Evolutionary conservation across 2,329 filamentous ascomycete species (phyloP).

Genomic region (Alternaria sp.): DNA sequence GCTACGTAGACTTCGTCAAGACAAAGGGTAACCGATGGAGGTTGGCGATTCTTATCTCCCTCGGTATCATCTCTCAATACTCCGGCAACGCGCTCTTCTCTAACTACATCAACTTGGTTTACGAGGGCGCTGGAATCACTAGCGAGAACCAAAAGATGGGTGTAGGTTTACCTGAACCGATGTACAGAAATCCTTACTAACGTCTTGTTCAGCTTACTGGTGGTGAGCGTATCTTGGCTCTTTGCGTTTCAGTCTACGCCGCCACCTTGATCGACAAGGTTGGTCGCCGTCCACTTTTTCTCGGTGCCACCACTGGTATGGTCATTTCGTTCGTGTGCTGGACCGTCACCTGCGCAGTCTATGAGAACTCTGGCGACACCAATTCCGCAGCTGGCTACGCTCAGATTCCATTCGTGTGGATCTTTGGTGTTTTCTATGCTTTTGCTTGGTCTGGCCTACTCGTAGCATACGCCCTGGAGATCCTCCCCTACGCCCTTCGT

Average conservation of each 20-base stretch:
- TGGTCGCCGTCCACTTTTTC: slow-evolving; percentile 66
- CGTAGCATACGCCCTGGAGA: slow-evolving; percentile 62
- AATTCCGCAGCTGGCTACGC: slow-evolving; percentile 53
- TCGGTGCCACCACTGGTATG: slow-evolving; percentile 53
- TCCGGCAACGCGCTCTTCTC: slow-evolving; percentile 72
- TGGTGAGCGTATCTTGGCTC: slow-evolving; percentile 67
- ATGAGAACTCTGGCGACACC: slow-evolving; percentile 40
- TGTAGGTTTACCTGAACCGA: slow-evolving; percentile 47
- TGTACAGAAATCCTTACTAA: slow-evolving; percentile 6
- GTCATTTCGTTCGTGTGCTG: slow-evolving; percentile 47
- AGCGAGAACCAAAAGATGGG: slow-evolving; percentile 49
- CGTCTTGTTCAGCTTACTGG: slow-evolving; percentile 34
- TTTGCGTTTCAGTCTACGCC: slow-evolving; percentile 65
- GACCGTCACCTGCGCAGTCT: slow-evolving; percentile 46
- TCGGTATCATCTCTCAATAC: slow-evolving; percentile 74
- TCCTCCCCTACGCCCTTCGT: slow-evolving; percentile 60
- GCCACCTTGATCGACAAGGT: slow-evolving; percentile 65
- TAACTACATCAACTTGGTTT: slow-evolving; percentile 72
- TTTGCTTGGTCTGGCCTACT: slow-evolving; percentile 68
- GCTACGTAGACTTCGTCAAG: slow-evolving; percentile 68
- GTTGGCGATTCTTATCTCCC: slow-evolving; percentile 68
- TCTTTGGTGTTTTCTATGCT: slow-evolving; percentile 62
- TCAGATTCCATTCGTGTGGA: slow-evolving; percentile 61
- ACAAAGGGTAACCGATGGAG: slow-evolving; percentile 72
- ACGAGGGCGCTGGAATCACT: slow-evolving; percentile 68